Conservation (phyloP, 345 rosid genomes). For the Boechera divaricarpa region DNA sequence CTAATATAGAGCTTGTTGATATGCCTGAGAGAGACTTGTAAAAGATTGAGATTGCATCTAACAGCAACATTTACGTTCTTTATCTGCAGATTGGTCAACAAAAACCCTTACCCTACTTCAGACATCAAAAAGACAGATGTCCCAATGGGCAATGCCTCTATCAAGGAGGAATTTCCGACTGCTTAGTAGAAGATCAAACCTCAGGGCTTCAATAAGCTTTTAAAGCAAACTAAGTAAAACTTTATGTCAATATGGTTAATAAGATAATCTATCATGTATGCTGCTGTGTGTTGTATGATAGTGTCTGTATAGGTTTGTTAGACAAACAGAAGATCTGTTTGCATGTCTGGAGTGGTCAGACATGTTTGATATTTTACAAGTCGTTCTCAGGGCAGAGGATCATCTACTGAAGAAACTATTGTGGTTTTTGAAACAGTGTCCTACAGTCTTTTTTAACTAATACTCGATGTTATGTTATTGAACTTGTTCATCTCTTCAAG, state of each 20-base stretch:
- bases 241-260: constrained; percentile 10
- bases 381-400: neutral
- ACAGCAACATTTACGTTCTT: constrained; percentile 6
- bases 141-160: constrained; percentile 43
- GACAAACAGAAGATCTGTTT: constrained; percentile 30
- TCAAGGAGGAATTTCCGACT: constrained; percentile 44
- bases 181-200: constrained; percentile 38
- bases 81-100: constrained; percentile 71
- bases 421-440: constrained; percentile 7
- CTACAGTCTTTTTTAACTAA: constrained; percentile 5
- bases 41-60: constrained; percentile 23
- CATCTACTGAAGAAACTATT: constrained; percentile 9
- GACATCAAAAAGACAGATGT: constrained; percentile 48
- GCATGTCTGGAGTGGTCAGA: constrained; percentile 14
- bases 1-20: neutral
- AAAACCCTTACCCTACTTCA: constrained; percentile 67
- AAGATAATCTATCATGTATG: constrained; percentile 14
- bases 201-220: neutral
- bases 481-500: neutral
- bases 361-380: constrained; percentile 20
- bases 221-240: constrained; percentile 12
- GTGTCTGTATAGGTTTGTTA: constrained; percentile 30
- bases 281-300: constrained; percentile 32
- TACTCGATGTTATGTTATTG: constrained; percentile 21
- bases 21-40: constrained; percentile 15